These are phyloP conservation scores for Salix arbutifolia DNA, from an alignment of 345 rosid species.

Conservation along the genomic window DNA sequence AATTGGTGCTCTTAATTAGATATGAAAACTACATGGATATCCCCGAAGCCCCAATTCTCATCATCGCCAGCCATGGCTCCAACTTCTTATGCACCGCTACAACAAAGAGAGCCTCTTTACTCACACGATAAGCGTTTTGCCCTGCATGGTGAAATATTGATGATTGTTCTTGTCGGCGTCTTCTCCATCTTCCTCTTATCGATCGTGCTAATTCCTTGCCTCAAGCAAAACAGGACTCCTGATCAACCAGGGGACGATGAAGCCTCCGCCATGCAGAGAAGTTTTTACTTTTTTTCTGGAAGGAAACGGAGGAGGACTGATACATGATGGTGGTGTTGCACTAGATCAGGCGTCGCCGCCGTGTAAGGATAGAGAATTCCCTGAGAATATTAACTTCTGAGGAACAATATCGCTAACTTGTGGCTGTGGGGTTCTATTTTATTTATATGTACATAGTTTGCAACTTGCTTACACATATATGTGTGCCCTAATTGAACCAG, in stretches of 20 bases:
- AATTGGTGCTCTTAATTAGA: constrained; percentile 6
- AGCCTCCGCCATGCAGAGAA: neutral
- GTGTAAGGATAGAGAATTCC: neutral
- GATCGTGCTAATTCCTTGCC: constrained; percentile 36
- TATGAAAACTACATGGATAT: neutral
- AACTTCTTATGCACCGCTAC: neutral
- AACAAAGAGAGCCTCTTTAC: neutral
- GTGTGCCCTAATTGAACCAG: neutral
- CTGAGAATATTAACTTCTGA: neutral
- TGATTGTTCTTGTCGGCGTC: constrained; percentile 24
- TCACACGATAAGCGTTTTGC: constrained; percentile 37
- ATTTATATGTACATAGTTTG: neutral
- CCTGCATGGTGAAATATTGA: constrained; percentile 43
- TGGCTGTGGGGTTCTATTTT: neutral
- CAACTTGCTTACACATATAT: too few species aligned
- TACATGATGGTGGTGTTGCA: neutral
- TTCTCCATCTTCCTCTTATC: constrained; percentile 39
- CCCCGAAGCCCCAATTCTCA: neutral
- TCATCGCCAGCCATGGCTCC: neutral
- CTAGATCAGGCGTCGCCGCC: neutral
- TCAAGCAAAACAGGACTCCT: constrained; percentile 15
- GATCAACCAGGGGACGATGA: neutral
- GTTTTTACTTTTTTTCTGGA: neutral
- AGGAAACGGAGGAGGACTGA: neutral
- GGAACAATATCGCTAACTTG: neutral